Percentiles rank a stretch among this genome's conserved stretches.
Evolutionary conservation across 768 basidiomycete species (phyloP).

Genomic region (Trichaptum fuscoviolaceum): DNA sequence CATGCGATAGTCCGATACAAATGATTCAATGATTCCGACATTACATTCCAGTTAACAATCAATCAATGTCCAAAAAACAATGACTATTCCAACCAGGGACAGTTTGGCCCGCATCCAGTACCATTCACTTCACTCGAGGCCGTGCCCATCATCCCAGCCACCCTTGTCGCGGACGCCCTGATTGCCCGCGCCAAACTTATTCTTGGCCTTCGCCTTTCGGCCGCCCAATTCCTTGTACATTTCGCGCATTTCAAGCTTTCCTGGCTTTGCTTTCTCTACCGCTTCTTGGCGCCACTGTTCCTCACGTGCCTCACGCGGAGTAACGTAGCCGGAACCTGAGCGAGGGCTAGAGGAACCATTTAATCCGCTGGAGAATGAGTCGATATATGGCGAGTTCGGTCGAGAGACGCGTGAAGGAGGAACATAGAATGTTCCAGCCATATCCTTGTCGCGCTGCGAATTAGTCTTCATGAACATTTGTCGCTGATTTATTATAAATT

Average conservation of each 20-base stretch:
- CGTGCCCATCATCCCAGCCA: conserved; percentile 54
- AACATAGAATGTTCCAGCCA: background rate
- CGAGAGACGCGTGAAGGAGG: conserved; percentile 34
- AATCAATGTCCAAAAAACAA: background rate
- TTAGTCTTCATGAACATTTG: conserved; percentile 38
- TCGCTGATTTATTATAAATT: conserved; percentile 36
- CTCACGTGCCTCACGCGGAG: conserved; percentile 72
- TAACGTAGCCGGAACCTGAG: conserved; percentile 59
- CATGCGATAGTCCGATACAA: background rate
- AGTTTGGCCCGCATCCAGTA: no score
- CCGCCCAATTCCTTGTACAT: conserved; percentile 90
- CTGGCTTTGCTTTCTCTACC: conserved; percentile 46
- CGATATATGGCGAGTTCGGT: conserved; percentile 22
- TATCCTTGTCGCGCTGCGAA: conserved; percentile 25
- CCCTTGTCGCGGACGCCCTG: conserved; percentile 69
- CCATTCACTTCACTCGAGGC: background rate
- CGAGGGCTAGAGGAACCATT: conserved; percentile 43
- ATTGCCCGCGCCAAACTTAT: conserved; percentile 57
- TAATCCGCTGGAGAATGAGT: conserved; percentile 31
- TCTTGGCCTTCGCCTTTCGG: conserved; percentile 71
- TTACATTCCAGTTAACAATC: background rate
- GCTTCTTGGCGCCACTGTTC: conserved; percentile 65
- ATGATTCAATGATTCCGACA: background rate
- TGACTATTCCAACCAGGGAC: background rate
- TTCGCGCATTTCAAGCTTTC: conserved; percentile 82